Base-by-base conservation (phyloP, 305 asterid species). In the Plantago coronopus region DNA sequence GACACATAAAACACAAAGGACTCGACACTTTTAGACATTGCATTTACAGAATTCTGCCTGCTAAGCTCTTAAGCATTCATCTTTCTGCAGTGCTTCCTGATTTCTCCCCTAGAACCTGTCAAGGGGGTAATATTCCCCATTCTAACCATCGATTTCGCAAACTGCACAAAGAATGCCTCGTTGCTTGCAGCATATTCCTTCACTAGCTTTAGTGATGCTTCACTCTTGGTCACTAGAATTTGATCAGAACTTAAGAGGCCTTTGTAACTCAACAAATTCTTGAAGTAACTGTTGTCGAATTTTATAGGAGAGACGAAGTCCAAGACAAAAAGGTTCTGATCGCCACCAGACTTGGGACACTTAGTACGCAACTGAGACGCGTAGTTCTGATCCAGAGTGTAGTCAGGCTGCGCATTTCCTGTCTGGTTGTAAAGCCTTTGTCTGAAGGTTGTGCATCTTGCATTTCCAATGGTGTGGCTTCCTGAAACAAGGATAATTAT, bases 401-500 rank as follows among this genome's bases (percentile, higher is more conserved):
- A 73, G 63, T 88, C 62, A 13, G 62, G 50, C 37, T 57, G 49
- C 34, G 62, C 7, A 15, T 57, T 57, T 57, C 62, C 62, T 40
- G 62, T 57, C 22, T 57, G 94, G 69, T 81, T 84, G 81, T 91
- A 91, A 22, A 91, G 85, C 87, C 98, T 91, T 59, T 91, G 95
- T 43, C 94, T 83, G 81, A 91, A 91, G 79, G 85, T 85, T 27
- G 69, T 69, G 34, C 98, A 91, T 54, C 98, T 82, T 54, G 96
- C 66, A 13, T 83, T 72, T 48, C 98, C 98, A 22, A 91, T 85
- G 55, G 95, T 91, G 79, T 91, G 98, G 70, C 95, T 85, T 38
- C 98, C 97, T 87, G 91, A 61, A 75, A 14, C 1, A 56, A 27
- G 12, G n/a, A 59, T 16, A 2, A 15, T 42, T 21, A 20, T 38